Base-by-base conservation (phyloP, 306 rosid genomes). In the Prosopis cineraria region DNA sequence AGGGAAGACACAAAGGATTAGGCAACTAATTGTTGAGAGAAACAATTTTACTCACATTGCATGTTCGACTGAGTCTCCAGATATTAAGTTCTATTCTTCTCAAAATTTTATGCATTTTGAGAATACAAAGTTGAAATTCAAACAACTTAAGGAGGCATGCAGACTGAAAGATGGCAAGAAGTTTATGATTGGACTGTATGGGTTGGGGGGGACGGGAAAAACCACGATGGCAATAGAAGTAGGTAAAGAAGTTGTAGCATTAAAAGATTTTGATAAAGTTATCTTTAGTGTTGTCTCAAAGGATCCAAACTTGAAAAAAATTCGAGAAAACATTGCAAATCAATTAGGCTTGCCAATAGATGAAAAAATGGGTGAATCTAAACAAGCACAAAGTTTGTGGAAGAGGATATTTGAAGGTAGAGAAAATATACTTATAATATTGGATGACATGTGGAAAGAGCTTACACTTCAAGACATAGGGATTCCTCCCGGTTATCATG, bases 141-240 rank as follows among this genome's bases (percentile, higher is more conserved):
- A 29, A 3, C n/a, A 58, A n/a, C 73, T 82, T 1, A 16, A 6
- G 34, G 30, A 78, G 25, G 76, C 79, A 14, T 17, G n/a, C n/a
- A n/a, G n/a, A n/a, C n/a, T 73, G 0, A 30, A 0, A 16, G 36
- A 78, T 78, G 76, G 25, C 2, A 58, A 17, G 0, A 67, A 27
- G 5, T 58, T 56, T 68, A 22, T 74, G 44, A 60, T 19, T 5
- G 80, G 80, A 31, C 40, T 80, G 67, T 33, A 55, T 1, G 84
- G 80, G 50, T 40, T 75, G 60, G 84, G 80, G 1, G 84, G 84
- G 11, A 20, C 68, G 0, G 84, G 84, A 0, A 81, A 76, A 64
- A 50, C 85, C 7, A 76, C 78, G 12, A 11, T 81, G 64, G 81
- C 73, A 6, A 40, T 0, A 50, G 14, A 71, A 64, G 74, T 70